Conservation (phyloP, 2,329 filamentous ascomycete species). For the Scedosporium aurantiacum region DNA sequence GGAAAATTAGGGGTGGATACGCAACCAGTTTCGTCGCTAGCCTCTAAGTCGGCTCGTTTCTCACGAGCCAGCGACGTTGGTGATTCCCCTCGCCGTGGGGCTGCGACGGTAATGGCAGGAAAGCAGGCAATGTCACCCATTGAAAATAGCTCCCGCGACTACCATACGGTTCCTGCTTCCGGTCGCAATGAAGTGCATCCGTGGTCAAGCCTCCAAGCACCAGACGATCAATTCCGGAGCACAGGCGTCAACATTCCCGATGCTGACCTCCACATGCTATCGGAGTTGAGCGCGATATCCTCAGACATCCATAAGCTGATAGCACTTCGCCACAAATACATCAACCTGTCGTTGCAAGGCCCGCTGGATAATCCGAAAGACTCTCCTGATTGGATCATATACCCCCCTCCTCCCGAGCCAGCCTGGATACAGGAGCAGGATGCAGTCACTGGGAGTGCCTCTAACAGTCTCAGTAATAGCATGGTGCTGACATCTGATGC, state of each 20-base stretch:
- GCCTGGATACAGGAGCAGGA: slow-evolving; percentile 60
- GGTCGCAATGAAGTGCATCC: neutral
- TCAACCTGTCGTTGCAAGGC: slow-evolving; percentile 72
- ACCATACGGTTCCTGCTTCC: neutral
- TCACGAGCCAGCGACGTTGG: neutral
- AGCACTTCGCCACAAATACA: slow-evolving; percentile 80
- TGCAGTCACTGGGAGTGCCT: slow-evolving; percentile 17
- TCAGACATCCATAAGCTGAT: slow-evolving; percentile 84
- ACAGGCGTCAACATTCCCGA: slow-evolving; percentile 42
- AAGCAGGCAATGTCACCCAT: neutral
- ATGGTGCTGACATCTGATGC: slow-evolving; percentile 19
- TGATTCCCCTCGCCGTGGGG: neutral
- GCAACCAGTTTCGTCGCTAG: neutral
- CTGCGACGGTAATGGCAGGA: neutral
- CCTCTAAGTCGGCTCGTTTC: neutral
- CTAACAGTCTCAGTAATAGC: slow-evolving; percentile 37
- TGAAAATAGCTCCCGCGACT: neutral
- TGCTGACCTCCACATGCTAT: slow-evolving; percentile 67
- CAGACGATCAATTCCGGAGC: neutral
- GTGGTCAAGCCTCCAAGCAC: neutral
- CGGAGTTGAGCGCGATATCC: slow-evolving; percentile 78
- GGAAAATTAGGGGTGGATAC: neutral
- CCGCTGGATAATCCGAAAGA: slow-evolving; percentile 82
- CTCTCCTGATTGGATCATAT: slow-evolving; percentile 71
- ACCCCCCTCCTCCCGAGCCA: slow-evolving; percentile 83